Evolutionary conservation across 23 red algal genomes (phyloP).

Genomic region (Gracilaria caudata): DNA sequence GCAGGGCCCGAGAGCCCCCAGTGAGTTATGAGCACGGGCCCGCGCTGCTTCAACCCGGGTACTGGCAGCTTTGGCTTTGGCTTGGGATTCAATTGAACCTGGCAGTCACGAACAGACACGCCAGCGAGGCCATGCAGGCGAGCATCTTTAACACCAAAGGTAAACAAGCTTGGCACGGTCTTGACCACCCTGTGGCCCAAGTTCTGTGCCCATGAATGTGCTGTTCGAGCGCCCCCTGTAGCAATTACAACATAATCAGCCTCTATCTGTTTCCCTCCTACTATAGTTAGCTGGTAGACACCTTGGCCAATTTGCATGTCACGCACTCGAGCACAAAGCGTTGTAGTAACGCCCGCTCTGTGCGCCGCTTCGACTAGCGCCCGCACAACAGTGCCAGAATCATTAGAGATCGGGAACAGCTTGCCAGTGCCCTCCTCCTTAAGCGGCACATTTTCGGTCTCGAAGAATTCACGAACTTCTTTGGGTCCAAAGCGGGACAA

Average conservation of each 20-base stretch:
- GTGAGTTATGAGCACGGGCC: slow-evolving; percentile 89
- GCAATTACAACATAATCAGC: slow-evolving; percentile 67
- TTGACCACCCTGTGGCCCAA: slow-evolving; percentile 74
- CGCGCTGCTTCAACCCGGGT: slow-evolving; percentile 48
- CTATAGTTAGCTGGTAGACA: slow-evolving; percentile 17
- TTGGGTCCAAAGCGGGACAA: slow-evolving; percentile 72
- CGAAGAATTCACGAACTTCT: slow-evolving; percentile 73
- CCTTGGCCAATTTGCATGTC: slow-evolving; percentile 5
- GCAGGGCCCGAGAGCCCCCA: slow-evolving; percentile 91
- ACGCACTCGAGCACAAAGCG: slow-evolving; percentile 29
- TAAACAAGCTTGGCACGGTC: slow-evolving; percentile 82
- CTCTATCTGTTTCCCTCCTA: background rate
- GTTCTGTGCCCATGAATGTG: slow-evolving; percentile 44
- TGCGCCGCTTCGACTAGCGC: slow-evolving; percentile 67
- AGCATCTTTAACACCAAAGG: slow-evolving; percentile 64
- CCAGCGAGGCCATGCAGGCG: slow-evolving; percentile 79
- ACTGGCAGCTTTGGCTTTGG: background rate
- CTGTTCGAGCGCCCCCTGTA: slow-evolving; percentile 57
- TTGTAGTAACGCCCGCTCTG: slow-evolving; percentile 40
- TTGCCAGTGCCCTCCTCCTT: slow-evolving; percentile 86
- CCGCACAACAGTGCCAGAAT: slow-evolving; percentile 61
- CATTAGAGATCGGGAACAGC: slow-evolving; percentile 89
- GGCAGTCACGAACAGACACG: slow-evolving; percentile 63
- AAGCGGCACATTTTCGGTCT: slow-evolving; percentile 71
- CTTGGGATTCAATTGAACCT: slow-evolving; percentile 6